Evolutionary conservation across 192 early-diverging fungal species (phyloP).

Genomic region (Gamsiella multidivaricata): DNA sequence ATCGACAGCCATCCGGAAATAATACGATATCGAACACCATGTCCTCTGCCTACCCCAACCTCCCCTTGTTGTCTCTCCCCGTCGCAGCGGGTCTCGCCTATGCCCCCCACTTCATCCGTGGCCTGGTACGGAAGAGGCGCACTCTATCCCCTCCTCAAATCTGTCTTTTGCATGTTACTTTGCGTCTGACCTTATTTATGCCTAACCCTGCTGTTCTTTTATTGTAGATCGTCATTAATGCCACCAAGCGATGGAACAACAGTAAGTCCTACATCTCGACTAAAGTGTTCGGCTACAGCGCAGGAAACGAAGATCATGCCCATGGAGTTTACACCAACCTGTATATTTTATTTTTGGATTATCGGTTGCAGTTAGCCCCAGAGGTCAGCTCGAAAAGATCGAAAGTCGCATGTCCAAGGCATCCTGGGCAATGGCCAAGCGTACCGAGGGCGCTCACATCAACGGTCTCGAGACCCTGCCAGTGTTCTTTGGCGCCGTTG

Average conservation of each 20-base stretch:
- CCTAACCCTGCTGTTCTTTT: too few species aligned
- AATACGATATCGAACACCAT: not conserved
- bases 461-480: conserved; percentile 55
- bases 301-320: not conserved
- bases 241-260: conserved; percentile 54
- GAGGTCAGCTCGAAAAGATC: conserved; percentile 47
- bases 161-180: too few species aligned
- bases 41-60: conserved; percentile 36
- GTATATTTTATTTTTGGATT: not conserved
- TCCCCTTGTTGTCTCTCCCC: conserved; percentile 44
- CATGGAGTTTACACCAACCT: not conserved
- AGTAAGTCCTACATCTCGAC: conserved; percentile 19
- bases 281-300: not conserved
- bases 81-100: conserved; percentile 45
- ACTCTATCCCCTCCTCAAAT: not conserved
- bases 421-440: conserved; percentile 50
- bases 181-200: not conserved
- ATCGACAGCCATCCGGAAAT: not conserved
- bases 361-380: conserved; percentile 33
- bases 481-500: conserved; percentile 47
- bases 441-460: conserved; percentile 50
- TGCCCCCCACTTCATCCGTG: conserved; percentile 47
- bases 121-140: conserved; percentile 2
- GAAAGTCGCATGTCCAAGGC: conserved; percentile 50
- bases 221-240: conserved; percentile 31